Conservation (phyloP, 2,329 filamentous ascomycete genomes). For the Onygenales sp. region DNA sequence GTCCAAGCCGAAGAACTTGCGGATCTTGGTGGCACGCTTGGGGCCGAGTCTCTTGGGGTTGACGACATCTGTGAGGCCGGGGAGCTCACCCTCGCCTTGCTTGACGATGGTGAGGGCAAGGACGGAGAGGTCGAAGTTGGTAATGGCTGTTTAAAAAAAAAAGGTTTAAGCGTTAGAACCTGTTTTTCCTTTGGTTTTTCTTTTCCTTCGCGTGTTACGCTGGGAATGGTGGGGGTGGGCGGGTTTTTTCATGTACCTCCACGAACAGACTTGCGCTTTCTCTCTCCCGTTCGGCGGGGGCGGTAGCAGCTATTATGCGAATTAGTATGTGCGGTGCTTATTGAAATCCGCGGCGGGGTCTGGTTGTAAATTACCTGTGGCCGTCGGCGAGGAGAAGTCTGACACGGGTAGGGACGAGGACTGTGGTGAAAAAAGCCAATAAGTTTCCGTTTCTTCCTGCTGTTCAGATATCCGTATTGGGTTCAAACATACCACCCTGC, state of each 20-base stretch:
- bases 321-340: conserved; percentile 3
- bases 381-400: conserved; percentile 89
- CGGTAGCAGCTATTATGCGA: conserved; percentile 69
- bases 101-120: conserved; percentile 93
- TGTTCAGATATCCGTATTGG: conserved; percentile 13
- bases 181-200: background rate
- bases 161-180: conserved; percentile 1
- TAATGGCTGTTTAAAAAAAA: conserved; percentile 61
- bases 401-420: conserved; percentile 92
- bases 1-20: conserved; percentile 98
- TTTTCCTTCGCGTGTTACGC: background rate
- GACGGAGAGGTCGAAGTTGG: conserved; percentile 89
- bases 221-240: background rate
- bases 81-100: conserved; percentile 91
- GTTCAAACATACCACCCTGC: conserved; percentile 62
- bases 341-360: background rate
- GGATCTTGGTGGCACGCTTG: conserved; percentile 99
- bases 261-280: conserved; percentile 98
- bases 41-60: conserved; percentile 98
- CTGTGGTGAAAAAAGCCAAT: conserved; percentile 32
- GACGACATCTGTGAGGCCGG: conserved; percentile 93
- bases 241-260: conserved; percentile 41
- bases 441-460: conserved; percentile 16
- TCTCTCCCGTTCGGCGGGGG: conserved; percentile 92
- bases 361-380: conserved; percentile 49